Percentiles rank a stretch among this genome's conserved stretches.
These are phyloP conservation scores for Fusarium duplospermum DNA, from an alignment of 2,329 filamentous ascomycete genomes.

Conservation along the genomic window DNA sequence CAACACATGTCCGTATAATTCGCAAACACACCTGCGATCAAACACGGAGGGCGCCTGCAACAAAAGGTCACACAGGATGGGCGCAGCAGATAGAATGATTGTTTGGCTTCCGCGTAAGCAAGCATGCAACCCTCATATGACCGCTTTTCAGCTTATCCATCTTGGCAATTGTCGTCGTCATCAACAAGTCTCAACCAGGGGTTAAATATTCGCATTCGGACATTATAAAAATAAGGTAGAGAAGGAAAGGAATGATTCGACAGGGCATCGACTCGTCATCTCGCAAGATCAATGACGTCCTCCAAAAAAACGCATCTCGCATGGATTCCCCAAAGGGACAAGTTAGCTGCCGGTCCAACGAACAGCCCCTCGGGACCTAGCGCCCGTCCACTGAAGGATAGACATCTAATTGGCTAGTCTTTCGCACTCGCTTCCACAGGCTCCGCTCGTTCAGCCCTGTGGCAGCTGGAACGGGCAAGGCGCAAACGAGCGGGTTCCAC, in stretches of 20 bases:
- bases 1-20: neutral
- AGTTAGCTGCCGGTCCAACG: slow-evolving; percentile 6
- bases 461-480: neutral
- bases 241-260: neutral
- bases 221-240: neutral
- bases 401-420: neutral
- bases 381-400: slow-evolving; percentile 14
- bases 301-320: slow-evolving; percentile 8
- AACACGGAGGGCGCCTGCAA: neutral
- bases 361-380: slow-evolving; percentile 2
- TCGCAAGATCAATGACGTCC: slow-evolving; percentile 9
- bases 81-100: neutral
- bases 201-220: slow-evolving; percentile 16
- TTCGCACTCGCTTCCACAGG: slow-evolving; percentile 21
- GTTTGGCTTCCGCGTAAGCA: neutral
- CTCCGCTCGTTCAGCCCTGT: slow-evolving; percentile 25
- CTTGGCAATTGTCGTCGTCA: neutral
- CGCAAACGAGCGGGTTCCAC: neutral
- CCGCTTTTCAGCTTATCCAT: neutral
- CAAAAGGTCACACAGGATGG: neutral
- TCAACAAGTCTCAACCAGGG: neutral
- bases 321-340: slow-evolving; percentile 20
- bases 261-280: slow-evolving; percentile 29
- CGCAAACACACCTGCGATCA: neutral
- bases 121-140: neutral